phyloP scores from a whole-genome alignment of 306 rosid genomes.

The Astragalus membranaceus region DNA sequence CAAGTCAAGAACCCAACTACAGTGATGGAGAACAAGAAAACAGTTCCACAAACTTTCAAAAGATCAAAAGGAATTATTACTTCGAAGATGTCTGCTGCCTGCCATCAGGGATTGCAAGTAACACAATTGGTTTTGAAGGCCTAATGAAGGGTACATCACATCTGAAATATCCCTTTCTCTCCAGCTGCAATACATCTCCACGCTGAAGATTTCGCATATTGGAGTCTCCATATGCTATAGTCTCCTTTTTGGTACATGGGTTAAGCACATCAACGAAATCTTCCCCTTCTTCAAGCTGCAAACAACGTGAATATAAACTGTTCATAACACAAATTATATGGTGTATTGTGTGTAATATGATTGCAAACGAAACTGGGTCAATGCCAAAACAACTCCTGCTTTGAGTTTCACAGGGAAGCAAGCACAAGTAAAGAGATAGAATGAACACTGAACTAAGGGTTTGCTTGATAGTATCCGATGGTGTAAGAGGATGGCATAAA shows the following conservation, averaged over 20 bases:
- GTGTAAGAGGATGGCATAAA: background rate
- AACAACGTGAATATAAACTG: constrained; percentile 7
- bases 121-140: constrained; percentile 64
- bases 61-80: constrained; percentile 22
- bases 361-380: background rate
- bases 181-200: constrained; percentile 82
- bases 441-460: background rate
- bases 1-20: constrained; percentile 3
- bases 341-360: background rate
- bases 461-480: background rate
- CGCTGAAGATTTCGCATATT: constrained; percentile 69
- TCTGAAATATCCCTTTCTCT: constrained; percentile 90
- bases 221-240: constrained; percentile 70
- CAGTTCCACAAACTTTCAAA: constrained; percentile 1
- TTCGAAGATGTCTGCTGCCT: constrained; percentile 56
- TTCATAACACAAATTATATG: background rate
- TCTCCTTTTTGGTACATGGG: constrained; percentile 76
- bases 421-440: background rate
- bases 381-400: background rate
- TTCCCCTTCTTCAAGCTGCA: constrained; percentile 92
- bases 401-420: constrained; percentile 4
- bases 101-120: constrained; percentile 82
- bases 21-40: constrained; percentile 10
- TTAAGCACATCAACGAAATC: constrained; percentile 68
- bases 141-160: constrained; percentile 73